A percentile compares a stretch with the other conserved stretches of the same genome.
phyloP scores from a whole-genome alignment of 768 basidiomycete genomes.

The Tulasnella sp. region DNA sequence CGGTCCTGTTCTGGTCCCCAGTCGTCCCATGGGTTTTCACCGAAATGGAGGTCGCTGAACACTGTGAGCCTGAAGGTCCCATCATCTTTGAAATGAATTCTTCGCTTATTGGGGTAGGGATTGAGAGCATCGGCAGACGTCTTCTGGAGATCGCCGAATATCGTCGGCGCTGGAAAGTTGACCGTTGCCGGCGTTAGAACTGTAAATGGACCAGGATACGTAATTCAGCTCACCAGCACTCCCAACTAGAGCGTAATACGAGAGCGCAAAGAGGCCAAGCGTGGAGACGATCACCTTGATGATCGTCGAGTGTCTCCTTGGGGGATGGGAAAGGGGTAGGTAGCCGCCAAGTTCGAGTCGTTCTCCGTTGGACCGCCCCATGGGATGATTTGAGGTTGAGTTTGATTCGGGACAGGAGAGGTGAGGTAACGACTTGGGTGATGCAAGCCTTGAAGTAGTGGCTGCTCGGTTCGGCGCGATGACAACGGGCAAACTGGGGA shows the following conservation, averaged over 20 bases:
- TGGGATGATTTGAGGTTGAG: not conserved
- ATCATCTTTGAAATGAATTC: conserved; percentile 52
- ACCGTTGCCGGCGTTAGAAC: not conserved
- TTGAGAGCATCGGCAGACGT: conserved; percentile 33
- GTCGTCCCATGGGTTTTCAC: conserved; percentile 66
- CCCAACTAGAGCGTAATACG: not conserved
- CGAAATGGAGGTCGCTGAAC: conserved; percentile 72
- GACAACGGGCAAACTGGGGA: no score
- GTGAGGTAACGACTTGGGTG: not conserved
- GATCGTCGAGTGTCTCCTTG: not conserved
- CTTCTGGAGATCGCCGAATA: not conserved
- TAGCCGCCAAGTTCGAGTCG: not conserved
- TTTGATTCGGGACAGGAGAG: not conserved
- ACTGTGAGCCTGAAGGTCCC: conserved; percentile 68
- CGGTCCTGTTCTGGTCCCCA: conserved; percentile 59
- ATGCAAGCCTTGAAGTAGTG: not conserved
- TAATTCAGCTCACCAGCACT: not conserved
- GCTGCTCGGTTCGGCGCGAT: not conserved
- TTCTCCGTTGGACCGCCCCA: not conserved
- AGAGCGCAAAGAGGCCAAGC: not conserved
- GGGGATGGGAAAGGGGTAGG: not conserved
- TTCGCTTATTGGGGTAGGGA: conserved; percentile 48
- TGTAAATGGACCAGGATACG: no score
- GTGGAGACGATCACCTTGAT: not conserved
- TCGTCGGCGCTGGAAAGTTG: not conserved